Evolutionary conservation across 2,329 filamentous ascomycete genomes (phyloP), one percentile per base, ranked within the genome.

Genomic region (Pezicula rhizophila): DNA sequence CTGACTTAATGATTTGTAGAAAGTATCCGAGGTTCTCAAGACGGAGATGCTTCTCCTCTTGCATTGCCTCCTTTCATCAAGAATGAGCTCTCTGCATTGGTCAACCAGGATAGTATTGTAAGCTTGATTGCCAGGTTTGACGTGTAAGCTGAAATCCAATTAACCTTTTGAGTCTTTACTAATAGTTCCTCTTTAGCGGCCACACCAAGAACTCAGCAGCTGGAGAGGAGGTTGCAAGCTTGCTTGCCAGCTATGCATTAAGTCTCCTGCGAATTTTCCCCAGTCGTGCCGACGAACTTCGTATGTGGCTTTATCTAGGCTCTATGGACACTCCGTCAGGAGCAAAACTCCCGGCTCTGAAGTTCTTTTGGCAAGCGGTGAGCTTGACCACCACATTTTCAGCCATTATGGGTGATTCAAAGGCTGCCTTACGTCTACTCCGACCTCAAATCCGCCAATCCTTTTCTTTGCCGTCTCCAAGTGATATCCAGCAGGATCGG

Each of bases 291-390:
- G 91, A 96, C 61, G 90, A 96, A 51, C 95, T 96, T 52, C 85
- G 91, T 18, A 95, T 97, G 89, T 92, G 89, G 70, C 73, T 97
- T 1, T 97, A 93, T 62, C 76, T 93, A 37, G 87, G 89, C 0
- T 63, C 63, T 55, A 52, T 70, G 50, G 58, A 46, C 17, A 55
- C 51, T n/a, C 49, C 53, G 8, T 52, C 65, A 25, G 60, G 60
- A 60, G 54, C 50, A 52, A 70, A 62, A 52, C 62, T 84, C 8
- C 85, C 88, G 0, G 82, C 87, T 0, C 82, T 92, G 50, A 84
- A 85, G 57, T 96, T 89, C 61, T 88, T 97, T 57, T 96, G 93
- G 89, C 77, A 85, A 47, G 80, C 80, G 25, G 75, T 80, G 42
- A 74, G 71, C 51, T 67, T 68, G 17, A 84, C 80, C 12, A 69